A percentile compares a stretch with the other conserved stretches of the same genome.
phyloP scores from a whole-genome alignment of 192 early-diverging fungal species.

The Geranomyces michiganensis region DNA sequence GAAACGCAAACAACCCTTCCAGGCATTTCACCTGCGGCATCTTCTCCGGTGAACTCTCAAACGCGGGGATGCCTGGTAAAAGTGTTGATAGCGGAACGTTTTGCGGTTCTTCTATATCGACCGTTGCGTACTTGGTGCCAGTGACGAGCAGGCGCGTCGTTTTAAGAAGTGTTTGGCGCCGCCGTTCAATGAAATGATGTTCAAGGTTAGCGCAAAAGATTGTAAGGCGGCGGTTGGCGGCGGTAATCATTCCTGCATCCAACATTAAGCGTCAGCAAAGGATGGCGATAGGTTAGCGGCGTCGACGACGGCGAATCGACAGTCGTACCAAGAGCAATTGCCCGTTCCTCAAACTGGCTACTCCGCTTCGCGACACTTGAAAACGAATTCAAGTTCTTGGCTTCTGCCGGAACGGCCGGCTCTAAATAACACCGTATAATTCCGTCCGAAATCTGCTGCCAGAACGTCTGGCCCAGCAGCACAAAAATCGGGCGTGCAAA shows the following conservation, averaged over 20 bases:
- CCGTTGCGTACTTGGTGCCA: conserved; percentile 1
- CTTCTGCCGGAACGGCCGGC: conserved; percentile 5
- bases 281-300: too few species aligned
- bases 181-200: conserved; percentile 11
- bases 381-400: not conserved
- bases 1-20: conserved; percentile 25
- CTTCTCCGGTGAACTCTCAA: not conserved
- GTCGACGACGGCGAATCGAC: too few species aligned
- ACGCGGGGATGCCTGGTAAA: too few species aligned
- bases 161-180: not conserved
- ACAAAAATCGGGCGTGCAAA: not conserved
- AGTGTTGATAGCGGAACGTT: not conserved
- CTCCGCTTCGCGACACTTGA: conserved; percentile 1
- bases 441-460: not conserved
- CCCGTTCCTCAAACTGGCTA: not conserved
- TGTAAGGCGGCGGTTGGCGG: not conserved
- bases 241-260: not conserved
- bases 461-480: conserved; percentile 13
- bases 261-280: too few species aligned
- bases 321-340: not conserved
- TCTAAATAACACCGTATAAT: conserved; percentile 22
- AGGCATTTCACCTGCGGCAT: not conserved
- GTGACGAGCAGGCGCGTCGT: conserved; percentile 3
- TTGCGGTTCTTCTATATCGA: not conserved
- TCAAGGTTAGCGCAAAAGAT: not conserved